Percentiles rank a stretch among this genome's conserved stretches.
Conservation (phyloP, 2,329 filamentous ascomycete genomes). For the Exophiala phaeomuriformis region DNA sequence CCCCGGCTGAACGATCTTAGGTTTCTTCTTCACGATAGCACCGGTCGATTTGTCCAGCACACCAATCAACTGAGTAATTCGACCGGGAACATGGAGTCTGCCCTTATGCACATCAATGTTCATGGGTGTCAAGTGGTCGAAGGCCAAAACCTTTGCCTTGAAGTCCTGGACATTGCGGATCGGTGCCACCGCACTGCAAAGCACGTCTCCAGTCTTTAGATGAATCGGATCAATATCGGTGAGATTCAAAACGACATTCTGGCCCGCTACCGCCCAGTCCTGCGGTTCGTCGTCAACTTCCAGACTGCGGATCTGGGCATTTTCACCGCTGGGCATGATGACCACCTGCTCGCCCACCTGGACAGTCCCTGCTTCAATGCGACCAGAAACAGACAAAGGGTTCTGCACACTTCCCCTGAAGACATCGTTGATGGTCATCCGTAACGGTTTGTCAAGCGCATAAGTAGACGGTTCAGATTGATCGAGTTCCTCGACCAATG, state of each 20-base stretch:
- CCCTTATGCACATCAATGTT: conserved; percentile 83
- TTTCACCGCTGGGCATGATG: conserved; percentile 73
- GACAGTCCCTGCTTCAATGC: conserved; percentile 73
- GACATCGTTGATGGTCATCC: conserved; percentile 80
- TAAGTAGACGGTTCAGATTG: conserved; percentile 62
- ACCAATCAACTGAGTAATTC: conserved; percentile 63
- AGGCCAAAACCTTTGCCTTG: conserved; percentile 76
- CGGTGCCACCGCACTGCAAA: conserved; percentile 64
- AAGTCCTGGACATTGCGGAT: conserved; percentile 67
- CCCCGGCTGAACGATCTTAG: conserved; percentile 73
- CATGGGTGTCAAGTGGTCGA: conserved; percentile 84
- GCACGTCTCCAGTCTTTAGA: conserved; percentile 73
- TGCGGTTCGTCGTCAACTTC: conserved; percentile 61
- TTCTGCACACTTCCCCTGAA: conserved; percentile 73
- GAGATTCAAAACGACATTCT: conserved; percentile 79
- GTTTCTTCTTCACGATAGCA: conserved; percentile 69
- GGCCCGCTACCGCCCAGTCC: conserved; percentile 89
- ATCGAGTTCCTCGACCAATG: conserved; percentile 77
- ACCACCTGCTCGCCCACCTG: conserved; percentile 77
- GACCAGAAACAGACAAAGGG: conserved; percentile 75
- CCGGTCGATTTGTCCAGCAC: conserved; percentile 73
- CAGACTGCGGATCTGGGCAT: conserved; percentile 71
- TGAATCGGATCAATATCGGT: conserved; percentile 77
- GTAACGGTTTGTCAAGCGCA: conserved; percentile 68
- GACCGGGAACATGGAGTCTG: conserved; percentile 68